Base-by-base conservation (phyloP, 1,284 basidiomycete genomes). In the Fomes fomentarius region DNA sequence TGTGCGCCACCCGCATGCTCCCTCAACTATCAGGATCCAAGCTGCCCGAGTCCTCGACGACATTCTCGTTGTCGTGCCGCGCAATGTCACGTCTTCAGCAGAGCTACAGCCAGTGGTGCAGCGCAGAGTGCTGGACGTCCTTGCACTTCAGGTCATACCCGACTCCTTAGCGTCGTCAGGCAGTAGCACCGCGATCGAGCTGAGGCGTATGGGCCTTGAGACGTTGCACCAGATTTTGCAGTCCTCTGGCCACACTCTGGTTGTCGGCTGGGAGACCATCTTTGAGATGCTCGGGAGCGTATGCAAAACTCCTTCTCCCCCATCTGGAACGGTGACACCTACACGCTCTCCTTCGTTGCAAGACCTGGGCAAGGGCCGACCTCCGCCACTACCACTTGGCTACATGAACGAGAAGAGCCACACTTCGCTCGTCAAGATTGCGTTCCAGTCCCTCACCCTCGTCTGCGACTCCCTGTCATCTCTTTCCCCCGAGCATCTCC, bases 391-490 rank as follows among this genome's bases (percentile, higher is more conserved):
- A 10, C 74, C 77, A 0, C 68, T 88, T 2, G 83, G 81, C n/a
- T 80, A 75, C 57, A 74, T 78, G 2, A 80, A 72, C 49, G 89
- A 90, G 65, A 89, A 83, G 66, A 82, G 79, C 45, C 84, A 85
- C 56, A 80, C 78, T 1, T 74, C 79, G 0, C 77, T 93, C 8
- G 84, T 95, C 57, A 91, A 95, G 72, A 91, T 95, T 41, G 94
- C 94, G 0, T 98, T 98, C 72, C 92, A 96, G 52, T 96, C 93
- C 0, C 74, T 99, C 58, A 98, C 94, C 12, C 76, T 99, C 4
- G 93, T 98, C 33, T 98, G 94, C 68, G 95, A 99, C 69, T 92
- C 94, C 7, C 81, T 98, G 5, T 86, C 93, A 0, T 83, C 84
- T 0, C 81, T 99, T 15, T 89, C 90, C 2, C 82, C 87, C 0